Base-by-base conservation (phyloP, 345 rosid species). In the Syzygium aromaticum region DNA sequence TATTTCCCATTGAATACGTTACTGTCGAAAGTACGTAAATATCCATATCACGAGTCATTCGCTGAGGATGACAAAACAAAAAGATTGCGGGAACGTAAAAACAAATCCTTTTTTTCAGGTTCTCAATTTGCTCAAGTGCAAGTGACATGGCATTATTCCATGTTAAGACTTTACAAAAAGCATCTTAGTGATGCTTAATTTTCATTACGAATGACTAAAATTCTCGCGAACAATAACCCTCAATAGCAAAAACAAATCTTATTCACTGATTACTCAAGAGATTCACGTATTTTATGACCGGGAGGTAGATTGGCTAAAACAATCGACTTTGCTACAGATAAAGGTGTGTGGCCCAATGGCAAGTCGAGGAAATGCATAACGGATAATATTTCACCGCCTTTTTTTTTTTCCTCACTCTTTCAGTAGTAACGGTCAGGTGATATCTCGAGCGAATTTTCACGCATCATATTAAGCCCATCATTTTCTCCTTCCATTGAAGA, bases 291-390 rank as follows among this genome's bases (percentile, higher is more conserved):
- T 1, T n/a, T 61, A 5, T 6, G 30, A 8, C 0, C 11, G 4
- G 6, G 6, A 15, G 40, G 5, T 5, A 63, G 1, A 15, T 15
- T 0, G 10, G 3, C 10, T 17, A 28, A 14, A 63, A 2, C 2
- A 63, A 28, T 63, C 0, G 5, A 63, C 0, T 63, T 15, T 63
- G 5, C 1, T 5, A 28, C 4, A 57, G 11, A 57, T 11, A 11
- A 57, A 57, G 15, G 1, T 0, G 28, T 0, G 0, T 4, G 13
- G 0, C 3, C 28, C 3, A 0, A 57, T 25, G 0, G 25, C 0
- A 38, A 38, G 40, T 38, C 40, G 23, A 54, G 0, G 15, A 0
- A 5, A 61, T n/a, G 6, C 0, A 13, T 5, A 61, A 12, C 3
- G 3, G 1, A 28, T 63, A 28, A 63, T 28, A 63, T 1, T 61